Evolutionary conservation across 2,329 filamentous ascomycete species (phyloP).

Genomic region (Teratosphaeriaceae sp.): DNA sequence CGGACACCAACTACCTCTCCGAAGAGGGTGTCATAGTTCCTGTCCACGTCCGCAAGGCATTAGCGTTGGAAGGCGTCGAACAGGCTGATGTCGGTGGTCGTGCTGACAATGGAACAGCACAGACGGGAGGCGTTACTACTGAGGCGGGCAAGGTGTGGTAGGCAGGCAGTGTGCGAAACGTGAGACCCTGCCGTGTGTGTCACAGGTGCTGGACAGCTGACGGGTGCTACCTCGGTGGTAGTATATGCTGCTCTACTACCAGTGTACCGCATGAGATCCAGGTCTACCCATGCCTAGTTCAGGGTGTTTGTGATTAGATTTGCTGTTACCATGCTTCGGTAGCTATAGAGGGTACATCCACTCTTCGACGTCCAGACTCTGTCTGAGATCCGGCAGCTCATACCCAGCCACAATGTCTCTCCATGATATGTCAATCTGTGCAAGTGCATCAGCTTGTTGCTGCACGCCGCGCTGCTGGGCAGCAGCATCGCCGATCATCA

Average conservation of each 20-base stretch:
- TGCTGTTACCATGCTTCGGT: no score
- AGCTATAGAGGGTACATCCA: background rate
- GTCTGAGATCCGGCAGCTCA: conserved; percentile 1
- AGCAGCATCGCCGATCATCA: background rate
- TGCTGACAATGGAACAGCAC: no score
- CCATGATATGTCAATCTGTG: background rate
- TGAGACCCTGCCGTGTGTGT: no score
- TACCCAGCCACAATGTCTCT: conserved; percentile 1
- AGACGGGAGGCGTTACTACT: background rate
- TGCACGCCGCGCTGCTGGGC: background rate
- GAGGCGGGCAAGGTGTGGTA: no score
- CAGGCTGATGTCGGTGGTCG: background rate
- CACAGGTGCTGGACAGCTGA: no score
- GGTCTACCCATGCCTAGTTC: no score
- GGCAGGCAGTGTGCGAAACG: no score
- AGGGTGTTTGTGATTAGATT: no score
- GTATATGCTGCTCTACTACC: no score
- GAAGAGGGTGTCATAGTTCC: conserved; percentile 1
- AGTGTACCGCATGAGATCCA: no score
- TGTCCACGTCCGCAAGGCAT: conserved; percentile 2
- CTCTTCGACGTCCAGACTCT: background rate
- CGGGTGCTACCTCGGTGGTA: no score
- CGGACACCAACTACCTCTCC: conserved; percentile 3
- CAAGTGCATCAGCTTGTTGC: background rate
- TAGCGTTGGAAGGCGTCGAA: background rate